These are phyloP conservation scores for Candolleomyces aberdarensis DNA, from an alignment of 768 basidiomycete species.

Conservation along the genomic window DNA sequence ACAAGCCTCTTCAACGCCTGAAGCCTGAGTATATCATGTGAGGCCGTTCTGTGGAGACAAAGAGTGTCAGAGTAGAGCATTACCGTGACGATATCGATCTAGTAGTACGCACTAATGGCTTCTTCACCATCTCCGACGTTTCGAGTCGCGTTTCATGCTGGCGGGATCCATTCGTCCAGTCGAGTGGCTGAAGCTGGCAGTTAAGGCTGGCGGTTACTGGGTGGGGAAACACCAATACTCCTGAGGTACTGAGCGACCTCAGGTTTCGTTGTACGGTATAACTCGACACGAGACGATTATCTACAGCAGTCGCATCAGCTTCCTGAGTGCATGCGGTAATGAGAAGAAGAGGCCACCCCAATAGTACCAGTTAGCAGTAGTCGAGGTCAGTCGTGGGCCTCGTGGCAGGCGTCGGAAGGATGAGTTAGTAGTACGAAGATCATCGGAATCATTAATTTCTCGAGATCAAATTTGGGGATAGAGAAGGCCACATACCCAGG, in stretches of 20 bases:
- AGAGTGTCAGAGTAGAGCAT: background rate
- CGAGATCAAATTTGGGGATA: background rate
- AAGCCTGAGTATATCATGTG: constrained; percentile 19
- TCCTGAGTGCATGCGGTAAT: background rate
- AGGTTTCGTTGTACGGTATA: too few species aligned
- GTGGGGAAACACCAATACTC: background rate
- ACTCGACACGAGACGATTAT: too few species aligned
- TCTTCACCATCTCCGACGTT: constrained; percentile 22
- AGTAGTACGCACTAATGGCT: constrained; percentile 29
- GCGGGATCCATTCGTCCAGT: constrained; percentile 15
- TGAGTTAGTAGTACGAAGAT: background rate
- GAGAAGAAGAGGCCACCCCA: background rate
- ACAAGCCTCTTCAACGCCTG: constrained; percentile 21
- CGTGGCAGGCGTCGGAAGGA: background rate
- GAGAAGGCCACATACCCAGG: constrained; percentile 25
- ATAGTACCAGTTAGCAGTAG: background rate
- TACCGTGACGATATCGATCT: background rate
- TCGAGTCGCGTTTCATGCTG: constrained; percentile 18
- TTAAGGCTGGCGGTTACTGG: background rate
- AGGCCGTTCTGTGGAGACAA: constrained; percentile 12
- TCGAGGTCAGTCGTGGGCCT: background rate
- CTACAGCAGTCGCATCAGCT: too few species aligned
- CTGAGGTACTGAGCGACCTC: constrained; percentile 19
- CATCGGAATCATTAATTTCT: background rate
- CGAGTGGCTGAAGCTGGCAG: too few species aligned